Percentiles rank a stretch among this genome's conserved stretches.
These are phyloP conservation scores for Trichoderma sp. DNA, from an alignment of 2,329 filamentous ascomycete genomes.

Conservation along the genomic window DNA sequence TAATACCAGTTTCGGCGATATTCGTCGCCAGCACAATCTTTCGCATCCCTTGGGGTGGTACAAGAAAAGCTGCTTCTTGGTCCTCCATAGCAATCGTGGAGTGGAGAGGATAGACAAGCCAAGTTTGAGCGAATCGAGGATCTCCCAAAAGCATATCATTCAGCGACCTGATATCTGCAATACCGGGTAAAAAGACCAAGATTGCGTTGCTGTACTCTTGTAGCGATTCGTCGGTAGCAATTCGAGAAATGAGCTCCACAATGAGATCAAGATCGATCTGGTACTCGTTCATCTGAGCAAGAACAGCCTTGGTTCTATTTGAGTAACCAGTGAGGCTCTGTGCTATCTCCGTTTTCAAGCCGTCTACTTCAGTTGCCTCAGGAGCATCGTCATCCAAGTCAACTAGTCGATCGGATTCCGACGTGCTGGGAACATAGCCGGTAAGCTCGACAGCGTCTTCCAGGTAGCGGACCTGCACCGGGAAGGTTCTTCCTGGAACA, in stretches of 20 bases:
- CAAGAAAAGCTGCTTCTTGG: constrained; percentile 87
- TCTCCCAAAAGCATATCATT: constrained; percentile 84
- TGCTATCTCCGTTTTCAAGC: constrained; percentile 60
- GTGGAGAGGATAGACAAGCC: constrained; percentile 88
- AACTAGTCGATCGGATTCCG: constrained; percentile 56
- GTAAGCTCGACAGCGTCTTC: constrained; percentile 93
- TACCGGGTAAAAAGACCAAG: constrained; percentile 91
- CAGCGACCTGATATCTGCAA: constrained; percentile 86
- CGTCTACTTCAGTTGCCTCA: constrained; percentile 53
- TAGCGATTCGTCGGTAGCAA: constrained; percentile 71
- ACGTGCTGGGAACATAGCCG: constrained; percentile 63
- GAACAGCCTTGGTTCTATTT: constrained; percentile 70
- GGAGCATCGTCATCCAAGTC: constrained; percentile 66
- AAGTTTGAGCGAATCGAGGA: constrained; percentile 72
- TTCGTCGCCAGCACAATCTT: constrained; percentile 98
- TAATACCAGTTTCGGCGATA: constrained; percentile 98
- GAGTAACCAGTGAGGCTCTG: constrained; percentile 75
- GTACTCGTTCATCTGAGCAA: constrained; percentile 85
- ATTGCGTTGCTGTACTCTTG: constrained; percentile 82
- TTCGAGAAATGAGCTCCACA: constrained; percentile 73
- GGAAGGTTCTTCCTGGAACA: constrained; percentile 91
- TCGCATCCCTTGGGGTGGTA: constrained; percentile 78
- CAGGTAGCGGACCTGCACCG: constrained; percentile 83
- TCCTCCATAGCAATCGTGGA: constrained; percentile 96
- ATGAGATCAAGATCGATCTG: constrained; percentile 89